phyloP scores from a whole-genome alignment of 441 rosid species.

The Gossypium armourianum region DNA sequence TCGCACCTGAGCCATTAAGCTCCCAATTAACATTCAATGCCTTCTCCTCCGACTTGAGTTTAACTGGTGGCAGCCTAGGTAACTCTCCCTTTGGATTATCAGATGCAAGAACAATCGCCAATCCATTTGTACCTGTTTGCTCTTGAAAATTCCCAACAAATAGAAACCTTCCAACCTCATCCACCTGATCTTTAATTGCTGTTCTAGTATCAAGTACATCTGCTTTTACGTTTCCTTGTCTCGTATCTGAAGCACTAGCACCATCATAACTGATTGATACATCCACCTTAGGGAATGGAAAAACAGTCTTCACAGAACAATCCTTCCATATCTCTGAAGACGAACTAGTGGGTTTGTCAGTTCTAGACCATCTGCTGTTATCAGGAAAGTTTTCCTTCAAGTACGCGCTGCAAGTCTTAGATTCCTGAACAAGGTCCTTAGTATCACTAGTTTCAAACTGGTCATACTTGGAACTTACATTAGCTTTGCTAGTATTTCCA shows the following conservation, averaged over 20 bases:
- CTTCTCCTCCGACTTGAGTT: conserved; percentile 76
- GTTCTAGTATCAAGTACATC: conserved; percentile 39
- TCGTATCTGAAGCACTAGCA: conserved; percentile 32
- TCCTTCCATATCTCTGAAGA: conserved; percentile 58
- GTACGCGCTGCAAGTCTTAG: conserved; percentile 24
- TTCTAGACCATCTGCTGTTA: conserved; percentile 49
- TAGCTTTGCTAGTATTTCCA: conserved; percentile 45
- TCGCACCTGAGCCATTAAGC: conserved; percentile 38
- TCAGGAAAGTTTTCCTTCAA: conserved; percentile 29
- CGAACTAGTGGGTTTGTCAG: conserved; percentile 32
- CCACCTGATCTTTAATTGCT: conserved; percentile 64
- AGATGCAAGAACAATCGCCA: conserved; percentile 35
- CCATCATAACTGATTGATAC: conserved; percentile 33
- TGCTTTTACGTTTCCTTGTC: conserved; percentile 54
- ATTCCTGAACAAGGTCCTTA: conserved; percentile 35
- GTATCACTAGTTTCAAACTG: conserved; percentile 31
- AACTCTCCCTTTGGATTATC: conserved; percentile 61
- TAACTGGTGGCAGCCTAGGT: conserved; percentile 65
- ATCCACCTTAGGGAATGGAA: conserved; percentile 48
- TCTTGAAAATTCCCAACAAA: conserved; percentile 50
- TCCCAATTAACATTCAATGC: conserved; percentile 52
- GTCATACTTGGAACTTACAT: conserved; percentile 30
- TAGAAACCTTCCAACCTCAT: conserved; percentile 68
- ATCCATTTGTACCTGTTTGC: conserved; percentile 31
- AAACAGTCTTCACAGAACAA: conserved; percentile 62